Percentiles rank a stretch among this genome's conserved stretches.
Evolutionary conservation across 179 eudicot genomes (phyloP).

Genomic region (Sideroxylon spinosum): DNA sequence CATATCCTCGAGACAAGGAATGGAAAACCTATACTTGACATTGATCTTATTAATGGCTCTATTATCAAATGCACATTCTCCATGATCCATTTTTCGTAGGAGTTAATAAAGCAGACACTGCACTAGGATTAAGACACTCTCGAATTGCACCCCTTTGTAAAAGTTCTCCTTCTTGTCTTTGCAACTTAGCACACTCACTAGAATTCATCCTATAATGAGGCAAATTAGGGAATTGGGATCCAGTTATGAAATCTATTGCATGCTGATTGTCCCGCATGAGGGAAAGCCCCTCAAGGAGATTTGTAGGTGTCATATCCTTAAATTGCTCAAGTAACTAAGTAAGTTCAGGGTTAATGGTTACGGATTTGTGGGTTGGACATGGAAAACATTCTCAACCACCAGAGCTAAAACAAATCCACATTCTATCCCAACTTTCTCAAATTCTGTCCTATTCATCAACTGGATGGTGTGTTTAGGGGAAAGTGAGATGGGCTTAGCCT

Average conservation of each 20-base stretch:
- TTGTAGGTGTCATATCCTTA: not conserved
- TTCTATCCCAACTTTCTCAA: no score
- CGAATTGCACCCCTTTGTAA: not conserved
- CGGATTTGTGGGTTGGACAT: no score
- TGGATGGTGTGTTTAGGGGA: no score
- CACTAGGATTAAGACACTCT: not conserved
- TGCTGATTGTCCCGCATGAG: conserved; percentile 7
- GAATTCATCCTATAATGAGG: conserved; percentile 6
- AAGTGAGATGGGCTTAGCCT: no score
- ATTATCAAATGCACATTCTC: conserved; percentile 1
- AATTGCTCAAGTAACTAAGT: no score
- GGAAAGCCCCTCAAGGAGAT: not conserved
- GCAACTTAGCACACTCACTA: not conserved
- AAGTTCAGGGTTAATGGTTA: no score
- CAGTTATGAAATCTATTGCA: not conserved
- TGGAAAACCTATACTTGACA: not conserved
- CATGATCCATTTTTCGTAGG: not conserved
- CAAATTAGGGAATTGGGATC: not conserved
- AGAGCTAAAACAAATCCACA: no score
- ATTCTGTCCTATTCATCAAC: no score
- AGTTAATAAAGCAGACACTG: not conserved
- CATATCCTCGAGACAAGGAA: no score
- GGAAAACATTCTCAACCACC: no score
- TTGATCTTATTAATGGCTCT: conserved; percentile 5
- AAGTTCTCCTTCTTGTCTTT: not conserved